Base-by-base conservation (phyloP, 2,329 filamentous ascomycete genomes). In the Cordyceps tenuipes region DNA sequence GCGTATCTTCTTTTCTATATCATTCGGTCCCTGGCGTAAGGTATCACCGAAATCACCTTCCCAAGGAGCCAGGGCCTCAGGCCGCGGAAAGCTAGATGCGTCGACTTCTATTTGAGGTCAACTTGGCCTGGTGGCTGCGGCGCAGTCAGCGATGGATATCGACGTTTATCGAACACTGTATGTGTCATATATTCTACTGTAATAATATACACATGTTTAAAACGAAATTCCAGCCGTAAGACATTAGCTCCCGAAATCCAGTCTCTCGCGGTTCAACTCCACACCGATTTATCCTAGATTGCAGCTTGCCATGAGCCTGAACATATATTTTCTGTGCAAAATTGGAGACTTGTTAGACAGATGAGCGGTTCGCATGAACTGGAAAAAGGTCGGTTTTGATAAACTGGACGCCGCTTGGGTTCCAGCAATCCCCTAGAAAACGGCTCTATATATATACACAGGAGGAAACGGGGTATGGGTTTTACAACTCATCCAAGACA, bases 1-100 rank as follows among this genome's bases (percentile, higher is more conserved):
- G 91, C 93, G 0, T 97, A 97, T 72, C 78, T 97, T 61, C 77
- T 97, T 57, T 96, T 97, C 71, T 97, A 97, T 67, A 86, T 88
- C 57, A 84, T 88, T 62, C 79, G 85, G 63, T 85, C 83, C 23
- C 69, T 86, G 19, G 76, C 81, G 50, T 83, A 71, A 44, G 34
- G 43, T 48, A 36, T 44, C 36, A 50, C 31, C 31, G 46, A 15
- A 15, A 50, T 47, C 36, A 56, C 7, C n/a, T 26, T 48, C 26
- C 43, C 43, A 19, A 48, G 23, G 12, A 39, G 46, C 29, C 8
- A 31, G 55, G 55, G 46, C 46, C 21, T 31, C 8, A 41, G 19
- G 17, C 36, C 34, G 34, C 44, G 19, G 26, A 31, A 41, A 29
- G 13, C 26, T 29, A 5, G 15, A 31, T 19, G 21, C 6, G 10